Percentiles rank a stretch among this genome's conserved stretches.
phyloP scores from a whole-genome alignment of 106 monocot genomes.

The Agapanthus africanus region DNA sequence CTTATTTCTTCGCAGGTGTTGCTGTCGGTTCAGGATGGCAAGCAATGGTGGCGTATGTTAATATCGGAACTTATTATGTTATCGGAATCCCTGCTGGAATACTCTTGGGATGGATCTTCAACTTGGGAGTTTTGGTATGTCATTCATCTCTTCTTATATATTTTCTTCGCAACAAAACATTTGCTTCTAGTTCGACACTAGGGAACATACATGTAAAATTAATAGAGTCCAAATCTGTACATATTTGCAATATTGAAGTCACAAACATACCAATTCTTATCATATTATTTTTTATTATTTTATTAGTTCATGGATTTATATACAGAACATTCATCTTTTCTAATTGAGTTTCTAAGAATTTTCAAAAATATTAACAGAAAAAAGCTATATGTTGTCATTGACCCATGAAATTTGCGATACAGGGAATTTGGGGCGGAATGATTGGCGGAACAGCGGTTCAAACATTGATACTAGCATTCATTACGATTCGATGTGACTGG shows the following conservation, averaged over 20 bases:
- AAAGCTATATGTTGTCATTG: neutral
- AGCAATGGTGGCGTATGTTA: conserved; percentile 59
- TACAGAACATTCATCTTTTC: too few species aligned
- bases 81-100: conserved; percentile 60
- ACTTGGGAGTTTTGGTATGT: conserved; percentile 54
- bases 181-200: neutral
- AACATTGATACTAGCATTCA: conserved; percentile 43
- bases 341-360: neutral
- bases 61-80: conserved; percentile 58
- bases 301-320: too few species aligned
- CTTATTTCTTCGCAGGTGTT: conserved; percentile 31
- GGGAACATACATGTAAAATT: too few species aligned
- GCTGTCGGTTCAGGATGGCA: conserved; percentile 80
- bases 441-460: conserved; percentile 78
- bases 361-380: neutral
- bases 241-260: too few species aligned
- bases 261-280: too few species aligned
- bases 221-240: too few species aligned
- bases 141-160: neutral
- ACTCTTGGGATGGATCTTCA: conserved; percentile 55
- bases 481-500: conserved; percentile 73
- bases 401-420: neutral
- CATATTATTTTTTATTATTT: too few species aligned
- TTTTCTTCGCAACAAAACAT: neutral
- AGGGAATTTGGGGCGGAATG: conserved; percentile 93